phyloP scores from a whole-genome alignment of 208 protist species.

The Acanthamoeba sp. region DNA sequence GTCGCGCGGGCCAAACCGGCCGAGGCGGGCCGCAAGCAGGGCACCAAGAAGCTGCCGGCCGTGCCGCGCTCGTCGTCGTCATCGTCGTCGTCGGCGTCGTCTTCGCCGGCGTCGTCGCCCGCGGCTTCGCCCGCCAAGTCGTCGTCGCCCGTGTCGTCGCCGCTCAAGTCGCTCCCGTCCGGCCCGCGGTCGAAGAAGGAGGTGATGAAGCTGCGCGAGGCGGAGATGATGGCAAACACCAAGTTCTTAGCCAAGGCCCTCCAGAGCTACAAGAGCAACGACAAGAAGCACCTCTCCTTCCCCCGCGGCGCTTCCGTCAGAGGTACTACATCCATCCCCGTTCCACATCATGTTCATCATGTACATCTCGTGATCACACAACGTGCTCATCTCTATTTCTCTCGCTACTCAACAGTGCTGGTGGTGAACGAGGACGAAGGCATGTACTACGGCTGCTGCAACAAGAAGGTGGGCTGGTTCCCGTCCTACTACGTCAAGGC shows the following conservation, averaged over 20 bases:
- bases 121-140: neutral
- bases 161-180: neutral
- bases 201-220: slow-evolving; percentile 20
- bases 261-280: slow-evolving; percentile 43
- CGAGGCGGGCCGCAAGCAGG: neutral
- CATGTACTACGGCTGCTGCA: slow-evolving; percentile 43
- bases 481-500: slow-evolving; percentile 32
- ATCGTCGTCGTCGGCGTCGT: neutral
- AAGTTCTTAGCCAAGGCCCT: slow-evolving; percentile 51
- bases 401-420: neutral
- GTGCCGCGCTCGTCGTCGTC: neutral
- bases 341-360: neutral
- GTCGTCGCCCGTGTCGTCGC: neutral
- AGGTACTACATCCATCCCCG: neutral
- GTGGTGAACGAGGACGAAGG: slow-evolving; percentile 20
- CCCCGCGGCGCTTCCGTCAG: slow-evolving; percentile 14
- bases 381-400: neutral
- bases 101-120: neutral
- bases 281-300: slow-evolving; percentile 59
- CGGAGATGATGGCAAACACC: slow-evolving; percentile 22
- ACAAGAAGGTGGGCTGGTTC: slow-evolving; percentile 59
- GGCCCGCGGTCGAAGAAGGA: slow-evolving; percentile 45
- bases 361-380: no score
- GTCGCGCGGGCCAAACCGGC: neutral
- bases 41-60: neutral